These are phyloP conservation scores for Cladobotryum protrusum DNA, from an alignment of 2,329 filamentous ascomycete species.

Conservation along the genomic window DNA sequence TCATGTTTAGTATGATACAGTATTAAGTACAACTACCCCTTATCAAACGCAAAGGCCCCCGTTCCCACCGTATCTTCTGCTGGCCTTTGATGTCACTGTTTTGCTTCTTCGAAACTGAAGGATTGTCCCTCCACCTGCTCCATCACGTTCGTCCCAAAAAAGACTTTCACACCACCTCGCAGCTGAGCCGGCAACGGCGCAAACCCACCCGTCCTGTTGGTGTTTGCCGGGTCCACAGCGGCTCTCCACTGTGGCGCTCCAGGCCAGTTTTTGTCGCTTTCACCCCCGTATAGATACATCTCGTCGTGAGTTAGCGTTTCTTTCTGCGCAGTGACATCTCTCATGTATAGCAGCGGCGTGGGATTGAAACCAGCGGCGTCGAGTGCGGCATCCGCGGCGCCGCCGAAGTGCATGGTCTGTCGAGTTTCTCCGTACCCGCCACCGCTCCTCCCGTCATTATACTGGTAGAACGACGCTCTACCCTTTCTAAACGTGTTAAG, in stretches of 20 bases:
- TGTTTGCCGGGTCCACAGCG: background rate
- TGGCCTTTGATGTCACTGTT: too few species aligned
- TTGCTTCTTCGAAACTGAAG: too few species aligned
- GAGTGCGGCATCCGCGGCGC: slow-evolving; percentile 15
- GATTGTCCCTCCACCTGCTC: background rate
- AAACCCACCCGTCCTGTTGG: background rate
- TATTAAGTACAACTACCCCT: too few species aligned
- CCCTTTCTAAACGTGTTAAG: slow-evolving; percentile 51
- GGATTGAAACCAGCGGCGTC: slow-evolving; percentile 15
- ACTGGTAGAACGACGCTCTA: slow-evolving; percentile 47
- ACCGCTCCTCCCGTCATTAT: slow-evolving; percentile 37
- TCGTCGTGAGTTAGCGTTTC: slow-evolving; percentile 44
- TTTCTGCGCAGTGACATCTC: slow-evolving; percentile 51
- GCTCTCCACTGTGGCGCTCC: background rate
- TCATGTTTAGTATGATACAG: too few species aligned
- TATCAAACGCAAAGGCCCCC: too few species aligned
- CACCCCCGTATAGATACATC: slow-evolving; percentile 19
- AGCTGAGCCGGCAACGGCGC: background rate
- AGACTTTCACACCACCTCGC: background rate
- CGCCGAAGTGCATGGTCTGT: slow-evolving; percentile 52
- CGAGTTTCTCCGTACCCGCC: slow-evolving; percentile 49
- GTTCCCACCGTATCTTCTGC: too few species aligned
- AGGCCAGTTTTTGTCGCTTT: background rate
- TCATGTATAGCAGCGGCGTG: slow-evolving; percentile 46
- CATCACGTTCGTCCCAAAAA: background rate